Conservation (phyloP, 1,139 yeast species). For the Hansenula anomala region DNA sequence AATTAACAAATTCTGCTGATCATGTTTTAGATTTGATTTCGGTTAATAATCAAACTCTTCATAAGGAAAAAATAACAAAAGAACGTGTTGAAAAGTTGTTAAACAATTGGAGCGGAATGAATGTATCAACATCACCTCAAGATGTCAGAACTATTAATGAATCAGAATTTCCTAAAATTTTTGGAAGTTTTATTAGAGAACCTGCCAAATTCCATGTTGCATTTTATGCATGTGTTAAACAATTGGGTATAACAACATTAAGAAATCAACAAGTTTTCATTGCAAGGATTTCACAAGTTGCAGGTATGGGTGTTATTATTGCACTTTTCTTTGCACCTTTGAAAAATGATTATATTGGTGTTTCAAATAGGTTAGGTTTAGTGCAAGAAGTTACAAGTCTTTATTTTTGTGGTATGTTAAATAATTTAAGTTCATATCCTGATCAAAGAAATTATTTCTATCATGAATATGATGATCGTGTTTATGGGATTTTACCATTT, state of each 20-base stretch:
- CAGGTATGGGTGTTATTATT: conserved; percentile 60
- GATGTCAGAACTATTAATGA: conserved; percentile 1
- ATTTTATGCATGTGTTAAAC: conserved; percentile 20
- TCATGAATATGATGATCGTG: conserved; percentile 72
- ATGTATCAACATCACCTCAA: not conserved
- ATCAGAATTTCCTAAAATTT: conserved; percentile 8
- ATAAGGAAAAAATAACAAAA: conserved; percentile 32
- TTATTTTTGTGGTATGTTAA: conserved; percentile 77
- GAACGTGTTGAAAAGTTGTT: conserved; percentile 26
- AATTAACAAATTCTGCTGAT: conserved; percentile 66
- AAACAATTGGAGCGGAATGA: conserved; percentile 19
- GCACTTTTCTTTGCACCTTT: conserved; percentile 73
- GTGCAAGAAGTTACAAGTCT: conserved; percentile 70
- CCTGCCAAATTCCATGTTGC: conserved; percentile 31
- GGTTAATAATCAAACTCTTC: conserved; percentile 27
- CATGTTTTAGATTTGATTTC: conserved; percentile 68
- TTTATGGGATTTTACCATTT: conserved; percentile 67
- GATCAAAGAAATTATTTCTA: conserved; percentile 70
- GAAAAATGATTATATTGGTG: conserved; percentile 50
- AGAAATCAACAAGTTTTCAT: conserved; percentile 52
- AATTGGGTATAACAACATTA: conserved; percentile 15
- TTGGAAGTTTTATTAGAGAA: conserved; percentile 16
- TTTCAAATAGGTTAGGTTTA: conserved; percentile 65
- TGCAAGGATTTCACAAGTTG: conserved; percentile 63
- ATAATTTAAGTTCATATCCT: conserved; percentile 74